Percentiles rank a stretch among this genome's conserved stretches.
Evolutionary conservation across 1,284 basidiomycete genomes (phyloP).

Genomic region (Phellopilus nigrolimitatus): DNA sequence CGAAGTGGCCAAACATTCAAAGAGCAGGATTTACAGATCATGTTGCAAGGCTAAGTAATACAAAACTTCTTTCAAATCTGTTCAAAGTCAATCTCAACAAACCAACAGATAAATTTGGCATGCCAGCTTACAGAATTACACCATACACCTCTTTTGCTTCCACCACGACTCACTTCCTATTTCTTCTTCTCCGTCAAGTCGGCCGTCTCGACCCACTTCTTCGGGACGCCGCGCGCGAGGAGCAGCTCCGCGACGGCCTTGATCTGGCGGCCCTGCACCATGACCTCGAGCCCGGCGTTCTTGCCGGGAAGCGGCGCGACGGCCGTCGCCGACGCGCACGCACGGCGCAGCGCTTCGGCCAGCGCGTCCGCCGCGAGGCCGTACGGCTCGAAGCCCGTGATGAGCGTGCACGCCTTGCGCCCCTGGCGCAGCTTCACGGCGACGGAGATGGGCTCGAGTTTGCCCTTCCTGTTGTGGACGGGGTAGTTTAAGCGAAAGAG

Average conservation of each 20-base stretch:
- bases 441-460: constrained; percentile 64
- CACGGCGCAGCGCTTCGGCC: constrained; percentile 72
- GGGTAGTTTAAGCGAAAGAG: background rate
- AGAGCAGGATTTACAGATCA: no score
- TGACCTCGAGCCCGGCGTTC: constrained; percentile 55
- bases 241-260: constrained; percentile 64
- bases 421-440: constrained; percentile 70
- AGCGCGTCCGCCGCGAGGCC: constrained; percentile 64
- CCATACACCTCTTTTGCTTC: no score
- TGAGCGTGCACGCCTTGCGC: constrained; percentile 69
- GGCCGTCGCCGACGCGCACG: constrained; percentile 75
- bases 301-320: constrained; percentile 48
- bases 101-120: no score
- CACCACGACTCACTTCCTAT: constrained; percentile 17
- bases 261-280: constrained; percentile 80
- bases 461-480: constrained; percentile 59
- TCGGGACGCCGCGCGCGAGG: constrained; percentile 66
- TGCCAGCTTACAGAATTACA: no score
- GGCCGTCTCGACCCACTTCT: constrained; percentile 65
- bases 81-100: no score
- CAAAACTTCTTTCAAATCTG: no score
- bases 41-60: no score
- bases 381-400: constrained; percentile 77
- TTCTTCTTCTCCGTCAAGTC: constrained; percentile 42
- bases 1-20: no score